phyloP scores from a whole-genome alignment of 2,329 filamentous ascomycete genomes.

The Penicillium sp. region DNA sequence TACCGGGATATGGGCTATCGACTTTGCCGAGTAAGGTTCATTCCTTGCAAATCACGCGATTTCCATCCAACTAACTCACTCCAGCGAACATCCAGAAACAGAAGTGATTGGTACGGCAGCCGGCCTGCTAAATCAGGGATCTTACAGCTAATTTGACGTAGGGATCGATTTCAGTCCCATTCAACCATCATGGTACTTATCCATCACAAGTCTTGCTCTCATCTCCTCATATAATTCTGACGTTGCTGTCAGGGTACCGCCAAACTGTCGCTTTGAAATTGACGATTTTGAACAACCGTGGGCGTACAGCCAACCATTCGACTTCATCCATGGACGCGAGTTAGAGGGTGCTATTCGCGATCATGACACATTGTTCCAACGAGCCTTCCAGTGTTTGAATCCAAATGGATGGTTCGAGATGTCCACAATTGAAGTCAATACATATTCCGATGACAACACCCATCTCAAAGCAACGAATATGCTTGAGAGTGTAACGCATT shows the following conservation, averaged over 20 bases:
- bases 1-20: conserved; percentile 45
- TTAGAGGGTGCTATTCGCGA: conserved; percentile 37
- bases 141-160: conserved; percentile 13
- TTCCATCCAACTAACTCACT: conserved; percentile 5
- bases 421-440: conserved; percentile 84
- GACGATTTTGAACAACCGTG: conserved; percentile 39
- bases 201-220: background rate
- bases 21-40: conserved; percentile 40
- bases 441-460: conserved; percentile 66
- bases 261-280: conserved; percentile 41
- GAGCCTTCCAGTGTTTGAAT: conserved; percentile 31
- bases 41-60: background rate
- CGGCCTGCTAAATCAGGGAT: background rate
- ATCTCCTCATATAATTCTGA: background rate
- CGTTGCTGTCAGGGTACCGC: conserved; percentile 32
- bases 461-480: conserved; percentile 33
- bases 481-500: conserved; percentile 33
- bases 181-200: conserved; percentile 35
- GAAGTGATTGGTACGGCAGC: conserved; percentile 36
- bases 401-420: conserved; percentile 38
- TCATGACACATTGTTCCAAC: conserved; percentile 33
- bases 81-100: conserved; percentile 32
- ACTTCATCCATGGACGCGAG: conserved; percentile 40
- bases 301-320: conserved; percentile 35
- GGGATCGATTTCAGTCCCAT: conserved; percentile 40